Conservation (phyloP, 495 filamentous ascomycete genomes). For the Xylaria venustula region DNA sequence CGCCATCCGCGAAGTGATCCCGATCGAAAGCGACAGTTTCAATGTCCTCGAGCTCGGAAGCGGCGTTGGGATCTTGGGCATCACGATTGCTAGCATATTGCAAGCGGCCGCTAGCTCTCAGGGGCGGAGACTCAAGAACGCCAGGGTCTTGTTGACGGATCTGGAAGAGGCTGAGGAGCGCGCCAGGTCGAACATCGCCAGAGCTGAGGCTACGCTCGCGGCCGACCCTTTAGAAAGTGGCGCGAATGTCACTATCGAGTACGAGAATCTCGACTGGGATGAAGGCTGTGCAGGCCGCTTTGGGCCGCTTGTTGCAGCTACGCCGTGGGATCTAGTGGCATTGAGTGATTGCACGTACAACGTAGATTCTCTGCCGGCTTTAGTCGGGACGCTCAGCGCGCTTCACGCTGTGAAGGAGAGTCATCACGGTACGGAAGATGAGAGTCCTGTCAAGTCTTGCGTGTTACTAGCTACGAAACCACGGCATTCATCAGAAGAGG, state of each 20-base stretch:
- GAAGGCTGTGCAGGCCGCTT: conserved; percentile 37
- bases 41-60: conserved; percentile 76
- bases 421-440: conserved; percentile 26
- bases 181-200: conserved; percentile 41
- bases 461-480: conserved; percentile 80
- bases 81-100: conserved; percentile 64
- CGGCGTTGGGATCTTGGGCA: conserved; percentile 82
- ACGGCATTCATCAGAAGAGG: conserved; percentile 76
- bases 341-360: conserved; percentile 97
- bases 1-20: conserved; percentile 8
- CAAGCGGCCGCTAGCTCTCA: conserved; percentile 22
- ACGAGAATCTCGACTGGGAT: conserved; percentile 74
- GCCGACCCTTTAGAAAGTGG: neutral
- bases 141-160: conserved; percentile 74
- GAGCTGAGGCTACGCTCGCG: conserved; percentile 15
- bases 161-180: conserved; percentile 68
- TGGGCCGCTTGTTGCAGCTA: conserved; percentile 33
- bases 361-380: conserved; percentile 68
- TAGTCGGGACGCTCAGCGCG: conserved; percentile 67
- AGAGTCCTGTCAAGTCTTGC: conserved; percentile 27
- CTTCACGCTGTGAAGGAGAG: conserved; percentile 41
- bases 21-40: conserved; percentile 29
- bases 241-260: conserved; percentile 43
- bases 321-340: conserved; percentile 67
- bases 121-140: conserved; percentile 5